A percentile compares a stretch with the other conserved stretches of the same genome.
Conservation (phyloP, 2,329 filamentous ascomycete species). For the Aquanectria penicillioides region DNA sequence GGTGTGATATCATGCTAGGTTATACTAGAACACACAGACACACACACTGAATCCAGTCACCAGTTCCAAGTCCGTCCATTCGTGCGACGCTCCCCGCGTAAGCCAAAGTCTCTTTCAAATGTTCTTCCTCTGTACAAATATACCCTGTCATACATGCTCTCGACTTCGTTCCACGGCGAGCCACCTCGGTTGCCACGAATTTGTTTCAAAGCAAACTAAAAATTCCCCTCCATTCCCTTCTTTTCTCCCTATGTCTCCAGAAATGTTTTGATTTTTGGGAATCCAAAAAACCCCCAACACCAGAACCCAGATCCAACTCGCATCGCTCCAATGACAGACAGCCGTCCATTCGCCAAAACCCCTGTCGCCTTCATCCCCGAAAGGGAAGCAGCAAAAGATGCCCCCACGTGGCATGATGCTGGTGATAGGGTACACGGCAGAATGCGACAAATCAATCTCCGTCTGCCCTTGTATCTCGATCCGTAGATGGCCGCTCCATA, state of each 20-base stretch:
- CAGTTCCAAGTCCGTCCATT: no score
- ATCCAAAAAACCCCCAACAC: conserved; percentile 26
- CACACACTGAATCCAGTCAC: no score
- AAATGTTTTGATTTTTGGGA: conserved; percentile 17
- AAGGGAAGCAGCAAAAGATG: background rate
- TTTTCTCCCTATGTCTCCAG: conserved; percentile 9
- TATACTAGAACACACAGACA: no score
- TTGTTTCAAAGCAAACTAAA: conserved; percentile 20
- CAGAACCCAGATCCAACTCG: conserved; percentile 10
- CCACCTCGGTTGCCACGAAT: conserved; percentile 22
- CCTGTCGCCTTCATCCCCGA: background rate
- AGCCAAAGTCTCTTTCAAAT: conserved; percentile 15
- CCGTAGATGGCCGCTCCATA: background rate
- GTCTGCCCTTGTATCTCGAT: conserved; percentile 2
- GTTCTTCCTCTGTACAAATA: conserved; percentile 31
- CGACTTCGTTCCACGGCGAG: conserved; percentile 17
- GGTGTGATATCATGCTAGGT: no score
- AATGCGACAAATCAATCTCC: background rate
- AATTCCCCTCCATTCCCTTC: background rate
- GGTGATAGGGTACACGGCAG: background rate
- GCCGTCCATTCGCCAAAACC: background rate
- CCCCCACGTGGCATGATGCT: background rate
- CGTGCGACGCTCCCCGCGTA: background rate
- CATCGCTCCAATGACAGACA: background rate
- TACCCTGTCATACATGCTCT: conserved; percentile 29